Evolutionary conservation across 1,284 basidiomycete species (phyloP).

Genomic region (Ustilago crameri): DNA sequence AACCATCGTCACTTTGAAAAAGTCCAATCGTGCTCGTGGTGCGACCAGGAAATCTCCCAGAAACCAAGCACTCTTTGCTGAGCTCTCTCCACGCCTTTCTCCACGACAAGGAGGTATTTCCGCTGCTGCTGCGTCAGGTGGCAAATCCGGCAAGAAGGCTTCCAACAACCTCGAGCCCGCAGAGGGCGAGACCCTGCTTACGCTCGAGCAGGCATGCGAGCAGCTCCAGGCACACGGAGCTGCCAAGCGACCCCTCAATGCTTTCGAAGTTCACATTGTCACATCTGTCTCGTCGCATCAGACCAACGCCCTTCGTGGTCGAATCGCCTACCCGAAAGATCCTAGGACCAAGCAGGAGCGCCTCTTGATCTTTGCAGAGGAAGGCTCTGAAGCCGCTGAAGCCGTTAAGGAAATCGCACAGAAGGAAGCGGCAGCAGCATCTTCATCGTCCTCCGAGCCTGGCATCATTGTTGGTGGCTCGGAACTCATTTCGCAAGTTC

Average conservation of each 20-base stretch:
- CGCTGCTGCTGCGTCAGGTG: constrained; percentile 6
- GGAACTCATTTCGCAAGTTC: constrained; percentile 62
- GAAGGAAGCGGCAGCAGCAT: constrained; percentile 34
- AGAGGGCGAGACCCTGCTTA: constrained; percentile 43
- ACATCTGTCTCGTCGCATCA: constrained; percentile 64
- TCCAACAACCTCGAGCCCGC: constrained; percentile 37
- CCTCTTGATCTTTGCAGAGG: constrained; percentile 65
- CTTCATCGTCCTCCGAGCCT: constrained; percentile 22
- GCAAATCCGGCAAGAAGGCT: constrained; percentile 26
- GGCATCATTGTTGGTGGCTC: constrained; percentile 58
- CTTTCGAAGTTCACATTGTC: constrained; percentile 66
- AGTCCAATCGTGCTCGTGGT: constrained; percentile 54
- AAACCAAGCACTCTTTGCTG: constrained; percentile 35
- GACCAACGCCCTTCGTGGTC: constrained; percentile 64
- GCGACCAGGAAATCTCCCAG: constrained; percentile 48
- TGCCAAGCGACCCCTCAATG: constrained; percentile 51
- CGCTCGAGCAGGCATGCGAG: constrained; percentile 47
- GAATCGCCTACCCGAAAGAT: constrained; percentile 59
- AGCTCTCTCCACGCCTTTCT: constrained; percentile 25
- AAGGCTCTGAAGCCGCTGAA: constrained; percentile 55
- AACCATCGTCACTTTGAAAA: constrained; percentile 32
- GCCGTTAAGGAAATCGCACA: constrained; percentile 49
- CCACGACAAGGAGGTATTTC: constrained; percentile 19
- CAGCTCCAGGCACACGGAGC: constrained; percentile 32
- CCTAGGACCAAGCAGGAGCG: constrained; percentile 61